These are phyloP conservation scores for Nakataea oryzae DNA, from an alignment of 2,329 filamentous ascomycete species.

Conservation along the genomic window DNA sequence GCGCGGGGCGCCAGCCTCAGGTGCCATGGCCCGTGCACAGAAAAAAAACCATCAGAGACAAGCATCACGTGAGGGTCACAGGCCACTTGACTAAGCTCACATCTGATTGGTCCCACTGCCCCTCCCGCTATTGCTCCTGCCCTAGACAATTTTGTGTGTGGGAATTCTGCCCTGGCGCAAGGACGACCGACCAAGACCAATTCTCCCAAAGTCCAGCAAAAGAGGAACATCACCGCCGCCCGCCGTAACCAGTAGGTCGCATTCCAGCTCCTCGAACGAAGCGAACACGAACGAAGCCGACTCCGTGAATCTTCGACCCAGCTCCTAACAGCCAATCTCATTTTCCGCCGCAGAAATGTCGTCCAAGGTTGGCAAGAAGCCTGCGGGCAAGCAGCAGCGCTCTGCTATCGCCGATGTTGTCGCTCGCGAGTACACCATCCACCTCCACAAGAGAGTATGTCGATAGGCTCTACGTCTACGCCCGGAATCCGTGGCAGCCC, in stretches of 20 bases:
- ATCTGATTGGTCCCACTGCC: background rate
- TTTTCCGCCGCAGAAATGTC: slow-evolving; percentile 44
- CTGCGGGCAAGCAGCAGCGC: slow-evolving; percentile 59
- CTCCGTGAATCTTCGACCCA: background rate
- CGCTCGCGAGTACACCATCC: slow-evolving; percentile 99
- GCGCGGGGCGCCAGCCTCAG: no score
- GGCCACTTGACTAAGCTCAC: background rate
- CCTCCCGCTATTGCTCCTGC: background rate
- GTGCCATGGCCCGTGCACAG: background rate
- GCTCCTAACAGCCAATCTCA: background rate
- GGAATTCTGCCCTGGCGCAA: background rate
- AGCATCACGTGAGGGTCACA: background rate
- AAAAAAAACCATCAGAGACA: background rate
- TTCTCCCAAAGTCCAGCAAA: background rate
- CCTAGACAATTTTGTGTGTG: background rate
- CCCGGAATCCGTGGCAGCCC: background rate
- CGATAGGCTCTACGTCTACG: background rate
- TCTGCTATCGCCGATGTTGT: slow-evolving; percentile 99
- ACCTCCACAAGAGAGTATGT: slow-evolving; percentile 98
- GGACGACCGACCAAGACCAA: background rate
- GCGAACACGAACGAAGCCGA: background rate
- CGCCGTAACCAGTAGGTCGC: background rate
- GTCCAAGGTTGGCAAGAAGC: slow-evolving; percentile 51
- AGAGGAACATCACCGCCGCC: background rate
- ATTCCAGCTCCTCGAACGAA: background rate